Conservation (phyloP, 108 stramenopile species). For the Skeletonema potamos region DNA sequence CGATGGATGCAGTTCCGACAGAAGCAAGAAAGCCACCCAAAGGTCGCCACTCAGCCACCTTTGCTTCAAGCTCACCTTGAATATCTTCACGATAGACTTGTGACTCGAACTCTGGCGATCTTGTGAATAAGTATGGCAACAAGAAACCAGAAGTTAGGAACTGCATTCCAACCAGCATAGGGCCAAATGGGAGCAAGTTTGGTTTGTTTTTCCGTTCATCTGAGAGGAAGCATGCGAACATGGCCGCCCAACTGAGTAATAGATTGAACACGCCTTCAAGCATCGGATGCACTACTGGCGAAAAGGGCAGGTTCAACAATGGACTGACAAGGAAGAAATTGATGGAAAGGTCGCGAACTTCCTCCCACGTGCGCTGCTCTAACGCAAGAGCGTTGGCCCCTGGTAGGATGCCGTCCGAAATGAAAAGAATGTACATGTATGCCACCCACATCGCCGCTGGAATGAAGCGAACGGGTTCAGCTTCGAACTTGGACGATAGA, state of each 20-base stretch:
- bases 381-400: constrained; percentile 64
- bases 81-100: constrained; percentile 51
- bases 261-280: constrained; percentile 86
- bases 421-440: constrained; percentile 81
- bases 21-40: constrained; percentile 54
- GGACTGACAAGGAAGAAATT: constrained; percentile 87
- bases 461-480: constrained; percentile 58
- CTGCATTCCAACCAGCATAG: constrained; percentile 79
- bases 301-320: constrained; percentile 62
- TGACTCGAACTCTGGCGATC: constrained; percentile 43
- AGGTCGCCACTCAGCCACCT: constrained; percentile 51
- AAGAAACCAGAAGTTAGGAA: constrained; percentile 81
- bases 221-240: constrained; percentile 81
- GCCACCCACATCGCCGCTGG: constrained; percentile 52
- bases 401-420: constrained; percentile 68
- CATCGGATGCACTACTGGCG: constrained; percentile 73
- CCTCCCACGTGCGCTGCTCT: constrained; percentile 82
- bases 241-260: constrained; percentile 78
- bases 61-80: constrained; percentile 15
- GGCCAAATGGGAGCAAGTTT: constrained; percentile 63
- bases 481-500: constrained; percentile 38
- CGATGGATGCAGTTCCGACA: constrained; percentile 67
- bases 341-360: constrained; percentile 72
- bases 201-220: constrained; percentile 72
- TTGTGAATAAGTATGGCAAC: constrained; percentile 69